Evolutionary conservation across 129 eudicot genomes (phyloP), one percentile per base, ranked within the genome.

Genomic region (Oenanthe sinensis): DNA sequence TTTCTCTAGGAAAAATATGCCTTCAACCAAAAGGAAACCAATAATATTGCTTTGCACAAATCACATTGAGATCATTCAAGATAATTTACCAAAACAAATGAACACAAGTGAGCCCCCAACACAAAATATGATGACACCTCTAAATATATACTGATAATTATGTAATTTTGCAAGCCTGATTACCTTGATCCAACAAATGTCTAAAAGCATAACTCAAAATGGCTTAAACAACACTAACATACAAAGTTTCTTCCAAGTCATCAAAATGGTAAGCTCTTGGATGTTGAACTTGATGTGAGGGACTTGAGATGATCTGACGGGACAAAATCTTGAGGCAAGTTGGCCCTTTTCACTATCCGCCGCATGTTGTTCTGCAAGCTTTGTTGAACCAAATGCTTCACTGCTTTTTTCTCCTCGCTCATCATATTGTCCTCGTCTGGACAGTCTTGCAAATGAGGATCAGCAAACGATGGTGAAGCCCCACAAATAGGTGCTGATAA

Each of bases 211-310:
- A 46, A 43, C 49, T 14, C 22, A 26, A 74, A 74, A 26, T 16
- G 46, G 68, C 68, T 28, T 43, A 65, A 58, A 65, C 20, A 45
- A 20, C 43, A 65, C 81, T 78, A 78, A 65, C 81, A 43, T 77
- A 13, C 24, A 11, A 77, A 42, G 55, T 58, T 19, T 42, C 26
- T 4, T 45, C 60, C 67, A 33, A 33, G 37, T 69, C 82, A 5
- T 78, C 93, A 94, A 87, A 94, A 94, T 67, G 98, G 98, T 67
- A 94, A 88, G 87, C 98, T 94, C 89, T 94, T 94, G 15, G 98
- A 94, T 15, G 98, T 94, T 10, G 97, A 88, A 37, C 93, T 87
- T 10, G 89, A 76, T 47, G 93, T 87, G 75, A 94, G 91, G 8
- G 96, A 83, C 87, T 85, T 88, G 76, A 94, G 88, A 81, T 87